phyloP scores from a whole-genome alignment of 495 filamentous ascomycete genomes.

The Hypoxylon intermedium region DNA sequence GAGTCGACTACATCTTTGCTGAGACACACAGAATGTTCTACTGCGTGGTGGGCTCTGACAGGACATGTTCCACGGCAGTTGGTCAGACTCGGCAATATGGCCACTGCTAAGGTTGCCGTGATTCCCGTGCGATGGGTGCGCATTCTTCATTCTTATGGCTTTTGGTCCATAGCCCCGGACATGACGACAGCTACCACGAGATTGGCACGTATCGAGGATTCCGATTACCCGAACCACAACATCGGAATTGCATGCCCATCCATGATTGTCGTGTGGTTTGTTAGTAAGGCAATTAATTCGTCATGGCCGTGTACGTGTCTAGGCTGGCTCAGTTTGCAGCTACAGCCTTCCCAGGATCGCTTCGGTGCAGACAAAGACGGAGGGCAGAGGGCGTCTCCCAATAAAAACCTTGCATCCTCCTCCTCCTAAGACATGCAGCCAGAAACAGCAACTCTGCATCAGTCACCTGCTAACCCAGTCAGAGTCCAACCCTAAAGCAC shows the following conservation, averaged over 20 bases:
- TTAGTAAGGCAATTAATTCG: slow-evolving; percentile 13
- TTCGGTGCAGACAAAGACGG: neutral
- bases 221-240: slow-evolving; percentile 37
- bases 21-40: slow-evolving; percentile 20
- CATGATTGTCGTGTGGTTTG: slow-evolving; percentile 12
- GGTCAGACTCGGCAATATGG: neutral
- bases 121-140: slow-evolving; percentile 19
- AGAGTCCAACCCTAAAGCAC: slow-evolving; percentile 17
- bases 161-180: slow-evolving; percentile 19
- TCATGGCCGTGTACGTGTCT: slow-evolving; percentile 5
- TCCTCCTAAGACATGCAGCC: slow-evolving; percentile 17
- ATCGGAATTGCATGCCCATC: slow-evolving; percentile 20
- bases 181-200: slow-evolving; percentile 7
- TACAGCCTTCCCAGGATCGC: neutral
- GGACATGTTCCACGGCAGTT: slow-evolving; percentile 24
- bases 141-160: neutral
- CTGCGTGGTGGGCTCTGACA: slow-evolving; percentile 21
- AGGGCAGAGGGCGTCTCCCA: slow-evolving; percentile 1
- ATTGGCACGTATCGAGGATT: slow-evolving; percentile 3
- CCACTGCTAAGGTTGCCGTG: slow-evolving; percentile 13
- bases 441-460: slow-evolving; percentile 10
- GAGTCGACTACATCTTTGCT: neutral
- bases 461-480: slow-evolving; percentile 21
- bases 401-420: slow-evolving; percentile 11
- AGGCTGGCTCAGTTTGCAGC: neutral